These are phyloP conservation scores for Telfairia occidentalis DNA, from an alignment of 331 rosid genomes.

Conservation along the genomic window DNA sequence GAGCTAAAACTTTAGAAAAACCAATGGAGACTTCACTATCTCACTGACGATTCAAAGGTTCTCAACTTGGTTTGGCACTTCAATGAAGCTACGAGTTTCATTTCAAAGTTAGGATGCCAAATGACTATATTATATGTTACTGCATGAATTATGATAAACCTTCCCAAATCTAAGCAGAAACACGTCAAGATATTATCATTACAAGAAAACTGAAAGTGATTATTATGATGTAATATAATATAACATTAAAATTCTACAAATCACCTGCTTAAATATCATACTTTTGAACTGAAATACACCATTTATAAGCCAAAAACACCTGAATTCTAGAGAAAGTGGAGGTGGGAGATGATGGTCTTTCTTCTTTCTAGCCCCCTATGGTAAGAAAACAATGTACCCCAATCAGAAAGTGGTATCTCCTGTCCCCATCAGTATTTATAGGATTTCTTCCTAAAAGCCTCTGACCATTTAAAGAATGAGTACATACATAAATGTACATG, in stretches of 20 bases:
- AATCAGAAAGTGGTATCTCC: background rate
- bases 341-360: background rate
- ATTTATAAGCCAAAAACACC: background rate
- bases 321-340: background rate
- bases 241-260: background rate
- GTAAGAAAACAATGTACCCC: background rate
- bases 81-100: too few species aligned
- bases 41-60: too few species aligned
- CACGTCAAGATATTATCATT: background rate
- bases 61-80: too few species aligned
- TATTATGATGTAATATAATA: background rate
- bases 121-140: background rate
- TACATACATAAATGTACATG: conserved; percentile 25
- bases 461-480: conserved; percentile 40
- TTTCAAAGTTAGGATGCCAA: too few species aligned
- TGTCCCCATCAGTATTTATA: background rate
- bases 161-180: background rate
- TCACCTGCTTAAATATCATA: background rate
- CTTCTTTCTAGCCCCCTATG: background rate
- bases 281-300: background rate
- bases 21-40: too few species aligned
- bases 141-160: background rate
- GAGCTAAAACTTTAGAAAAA: too few species aligned
- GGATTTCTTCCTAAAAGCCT: conserved; percentile 10
- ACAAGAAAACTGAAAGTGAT: background rate